These are phyloP conservation scores for Arxiozyma slooffiae DNA, from an alignment of 1,139 yeast genomes.

Conservation along the genomic window DNA sequence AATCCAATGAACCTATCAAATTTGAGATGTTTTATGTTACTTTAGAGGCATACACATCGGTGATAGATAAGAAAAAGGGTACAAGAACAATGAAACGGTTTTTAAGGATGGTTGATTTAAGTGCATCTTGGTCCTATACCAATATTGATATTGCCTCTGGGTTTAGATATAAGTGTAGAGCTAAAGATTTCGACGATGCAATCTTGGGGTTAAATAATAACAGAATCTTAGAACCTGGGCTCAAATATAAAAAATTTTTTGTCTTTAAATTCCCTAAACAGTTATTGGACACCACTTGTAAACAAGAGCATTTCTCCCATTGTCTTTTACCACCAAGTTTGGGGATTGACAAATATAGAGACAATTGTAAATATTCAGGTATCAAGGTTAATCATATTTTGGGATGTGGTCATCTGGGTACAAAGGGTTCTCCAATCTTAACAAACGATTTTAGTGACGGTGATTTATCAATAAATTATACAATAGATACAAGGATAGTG, in stretches of 20 bases:
- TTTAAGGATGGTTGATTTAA: constrained; percentile 36
- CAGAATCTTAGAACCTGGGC: constrained; percentile 42
- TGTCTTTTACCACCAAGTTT: constrained; percentile 55
- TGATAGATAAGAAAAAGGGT: constrained; percentile 25
- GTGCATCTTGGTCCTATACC: constrained; percentile 37
- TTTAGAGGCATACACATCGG: constrained; percentile 40
- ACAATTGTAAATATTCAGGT: constrained; percentile 29
- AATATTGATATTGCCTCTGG: constrained; percentile 37
- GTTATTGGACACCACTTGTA: constrained; percentile 49
- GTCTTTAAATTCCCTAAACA: constrained; percentile 54
- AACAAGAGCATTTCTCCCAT: constrained; percentile 46
- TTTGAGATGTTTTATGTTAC: constrained; percentile 54
- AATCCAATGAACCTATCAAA: constrained; percentile 34
- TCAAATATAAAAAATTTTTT: constrained; percentile 52
- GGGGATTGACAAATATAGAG: constrained; percentile 43
- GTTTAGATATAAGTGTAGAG: constrained; percentile 38
- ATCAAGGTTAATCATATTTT: constrained; percentile 27
- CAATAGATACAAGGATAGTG: constrained; percentile 28
- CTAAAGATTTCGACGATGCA: constrained; percentile 43
- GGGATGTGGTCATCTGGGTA: constrained; percentile 36
- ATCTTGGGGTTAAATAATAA: constrained; percentile 44
- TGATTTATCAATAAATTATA: constrained; percentile 27
- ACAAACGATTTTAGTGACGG: constrained; percentile 31
- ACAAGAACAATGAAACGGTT: constrained; percentile 31
- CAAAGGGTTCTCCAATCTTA: constrained; percentile 33